A percentile compares a stretch with the other conserved stretches of the same genome.
Conservation (phyloP, 2,329 filamentous ascomycete genomes). For the Pseudocercospora pini-densiflorae region DNA sequence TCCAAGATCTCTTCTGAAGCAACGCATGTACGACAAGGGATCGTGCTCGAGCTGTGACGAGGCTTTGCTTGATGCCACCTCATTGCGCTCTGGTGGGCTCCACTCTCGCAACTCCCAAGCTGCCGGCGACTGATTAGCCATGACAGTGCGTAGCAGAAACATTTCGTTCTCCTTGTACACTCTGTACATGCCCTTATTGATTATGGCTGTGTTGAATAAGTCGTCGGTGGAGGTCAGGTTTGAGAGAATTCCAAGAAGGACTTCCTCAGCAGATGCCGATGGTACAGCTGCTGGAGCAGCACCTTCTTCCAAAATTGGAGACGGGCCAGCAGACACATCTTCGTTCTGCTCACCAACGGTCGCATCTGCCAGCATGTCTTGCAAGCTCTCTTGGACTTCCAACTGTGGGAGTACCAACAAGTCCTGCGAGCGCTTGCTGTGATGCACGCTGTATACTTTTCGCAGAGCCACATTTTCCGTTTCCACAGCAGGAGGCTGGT, state of each 20-base stretch:
- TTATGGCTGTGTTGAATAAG: slow-evolving; percentile 58
- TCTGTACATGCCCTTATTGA: slow-evolving; percentile 61
- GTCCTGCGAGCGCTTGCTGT: background rate
- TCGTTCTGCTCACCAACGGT: background rate
- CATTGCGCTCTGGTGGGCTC: slow-evolving; percentile 55
- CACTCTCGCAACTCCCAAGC: slow-evolving; percentile 66
- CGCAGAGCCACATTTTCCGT: slow-evolving; percentile 10
- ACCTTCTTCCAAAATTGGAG: background rate
- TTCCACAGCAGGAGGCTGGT: background rate
- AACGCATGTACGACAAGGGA: slow-evolving; percentile 56
- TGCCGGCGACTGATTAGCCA: slow-evolving; percentile 60
- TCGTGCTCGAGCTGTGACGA: slow-evolving; percentile 56
- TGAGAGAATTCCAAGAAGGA: slow-evolving; percentile 58
- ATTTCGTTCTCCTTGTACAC: slow-evolving; percentile 64
- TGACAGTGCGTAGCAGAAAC: slow-evolving; percentile 55
- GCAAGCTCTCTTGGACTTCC: background rate
- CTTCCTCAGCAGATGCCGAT: slow-evolving; percentile 47
- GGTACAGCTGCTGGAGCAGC: slow-evolving; percentile 9
- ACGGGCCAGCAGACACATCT: background rate
- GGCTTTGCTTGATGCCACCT: slow-evolving; percentile 42
- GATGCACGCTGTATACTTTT: slow-evolving; percentile 24
- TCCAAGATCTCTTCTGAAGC: slow-evolving; percentile 58
- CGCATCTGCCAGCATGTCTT: background rate
- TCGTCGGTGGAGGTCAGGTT: slow-evolving; percentile 57
- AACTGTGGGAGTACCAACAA: slow-evolving; percentile 12